Percentiles rank a stretch among this genome's conserved stretches.
These are phyloP conservation scores for Scenedesmus sp. DNA, from an alignment of 163 green algal species.

Conservation along the genomic window DNA sequence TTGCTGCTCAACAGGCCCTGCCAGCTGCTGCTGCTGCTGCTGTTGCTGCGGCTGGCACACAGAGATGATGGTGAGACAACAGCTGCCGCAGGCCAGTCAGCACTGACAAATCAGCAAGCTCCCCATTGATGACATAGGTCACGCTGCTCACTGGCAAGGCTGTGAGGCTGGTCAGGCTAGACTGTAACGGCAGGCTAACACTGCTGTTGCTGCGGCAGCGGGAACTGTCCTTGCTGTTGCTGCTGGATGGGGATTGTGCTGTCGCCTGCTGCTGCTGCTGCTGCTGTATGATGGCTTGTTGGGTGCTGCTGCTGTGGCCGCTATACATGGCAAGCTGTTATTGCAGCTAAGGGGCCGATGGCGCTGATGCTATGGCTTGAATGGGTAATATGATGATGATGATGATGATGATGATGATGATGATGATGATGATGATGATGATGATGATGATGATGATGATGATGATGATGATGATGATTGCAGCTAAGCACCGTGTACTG, in stretches of 20 bases:
- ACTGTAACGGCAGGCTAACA: neutral
- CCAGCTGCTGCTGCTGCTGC: neutral
- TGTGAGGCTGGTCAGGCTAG: neutral
- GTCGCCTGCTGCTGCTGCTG: neutral
- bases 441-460: too few relatives aligned
- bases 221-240: neutral
- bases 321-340: too few relatives aligned
- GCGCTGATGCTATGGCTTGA: too few relatives aligned
- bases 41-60: neutral
- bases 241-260: neutral
- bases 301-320: neutral
- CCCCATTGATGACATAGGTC: too few relatives aligned
- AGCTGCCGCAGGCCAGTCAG: neutral
- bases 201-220: neutral
- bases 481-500: too few relatives aligned
- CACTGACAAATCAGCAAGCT: neutral
- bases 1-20: neutral
- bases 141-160: neutral
- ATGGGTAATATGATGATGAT: too few relatives aligned
- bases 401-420: too few relatives aligned
- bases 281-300: too few relatives aligned
- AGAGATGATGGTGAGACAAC: neutral
- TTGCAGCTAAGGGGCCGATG: too few relatives aligned
- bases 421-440: too few relatives aligned
- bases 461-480: too few relatives aligned